A percentile compares a stretch with the other conserved stretches of the same genome.
Evolutionary conservation across 768 basidiomycete species (phyloP).

Genomic region (Crepidotus variabilis): DNA sequence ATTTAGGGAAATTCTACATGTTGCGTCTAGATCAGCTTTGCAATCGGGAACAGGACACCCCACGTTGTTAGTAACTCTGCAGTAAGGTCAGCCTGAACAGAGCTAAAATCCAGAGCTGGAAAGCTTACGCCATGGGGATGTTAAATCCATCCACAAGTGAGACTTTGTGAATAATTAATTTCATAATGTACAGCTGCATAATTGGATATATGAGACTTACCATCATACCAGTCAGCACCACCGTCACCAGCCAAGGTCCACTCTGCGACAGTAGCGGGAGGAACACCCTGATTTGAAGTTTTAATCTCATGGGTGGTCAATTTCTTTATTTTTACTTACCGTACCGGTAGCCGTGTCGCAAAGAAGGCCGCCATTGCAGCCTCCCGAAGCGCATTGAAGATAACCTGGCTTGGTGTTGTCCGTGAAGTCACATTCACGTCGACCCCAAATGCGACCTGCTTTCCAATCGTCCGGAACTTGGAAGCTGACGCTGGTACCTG

Average conservation of each 20-base stretch:
- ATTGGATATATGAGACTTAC: conserved; percentile 23
- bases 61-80: conserved; percentile 46
- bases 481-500: conserved; percentile 38
- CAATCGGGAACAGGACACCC: conserved; percentile 55
- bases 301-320: background rate
- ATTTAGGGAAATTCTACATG: conserved; percentile 33
- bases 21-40: conserved; percentile 55
- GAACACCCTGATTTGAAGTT: conserved; percentile 36
- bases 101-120: background rate
- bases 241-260: conserved; percentile 46
- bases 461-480: conserved; percentile 61
- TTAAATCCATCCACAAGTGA: conserved; percentile 67
- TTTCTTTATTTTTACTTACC: conserved; percentile 19
- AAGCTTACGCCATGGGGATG: conserved; percentile 40
- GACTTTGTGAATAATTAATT: conserved; percentile 30
- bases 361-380: conserved; percentile 60
- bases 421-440: conserved; percentile 55
- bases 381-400: conserved; percentile 55
- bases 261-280: conserved; percentile 66
- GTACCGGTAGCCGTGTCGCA: conserved; percentile 50
- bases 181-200: too few relatives aligned
- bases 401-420: conserved; percentile 37
- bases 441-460: conserved; percentile 53
- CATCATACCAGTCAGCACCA: conserved; percentile 54
- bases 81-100: background rate